A percentile compares a stretch with the other conserved stretches of the same genome.
phyloP scores from a whole-genome alignment of 2,329 filamentous ascomycete species.

The Chaetomium sp. region DNA sequence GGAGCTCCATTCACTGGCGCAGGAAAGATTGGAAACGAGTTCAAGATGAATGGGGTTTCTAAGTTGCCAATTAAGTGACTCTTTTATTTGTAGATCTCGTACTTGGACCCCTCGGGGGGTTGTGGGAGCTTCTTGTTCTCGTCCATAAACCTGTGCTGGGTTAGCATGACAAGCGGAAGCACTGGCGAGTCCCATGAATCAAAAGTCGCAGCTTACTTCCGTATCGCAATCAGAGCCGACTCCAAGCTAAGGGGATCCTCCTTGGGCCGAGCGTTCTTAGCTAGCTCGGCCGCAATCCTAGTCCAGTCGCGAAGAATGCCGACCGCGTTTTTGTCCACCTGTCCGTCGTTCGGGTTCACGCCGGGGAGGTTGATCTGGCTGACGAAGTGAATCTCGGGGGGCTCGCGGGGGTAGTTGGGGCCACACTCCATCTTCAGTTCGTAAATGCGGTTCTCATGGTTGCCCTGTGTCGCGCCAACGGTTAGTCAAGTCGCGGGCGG shows the following conservation, averaged over 20 bases:
- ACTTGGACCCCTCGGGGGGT: constrained; percentile 72
- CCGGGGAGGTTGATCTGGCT: constrained; percentile 96
- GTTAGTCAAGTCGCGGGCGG: constrained; percentile 4
- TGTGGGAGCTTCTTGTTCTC: constrained; percentile 94
- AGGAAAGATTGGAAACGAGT: no score
- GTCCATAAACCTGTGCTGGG: constrained; percentile 75
- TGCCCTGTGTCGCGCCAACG: constrained; percentile 55
- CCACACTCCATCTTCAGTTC: constrained; percentile 96
- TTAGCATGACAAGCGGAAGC: constrained; percentile 6
- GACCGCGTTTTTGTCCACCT: constrained; percentile 78
- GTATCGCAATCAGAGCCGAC: constrained; percentile 31
- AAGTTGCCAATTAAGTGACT: not conserved
- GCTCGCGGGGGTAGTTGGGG: constrained; percentile 77
- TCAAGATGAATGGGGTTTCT: no score
- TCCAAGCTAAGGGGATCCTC: constrained; percentile 32
- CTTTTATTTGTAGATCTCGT: constrained; percentile 25
- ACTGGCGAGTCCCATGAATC: no score
- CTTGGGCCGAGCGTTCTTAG: constrained; percentile 27
- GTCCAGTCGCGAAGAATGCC: constrained; percentile 87
- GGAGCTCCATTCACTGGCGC: no score
- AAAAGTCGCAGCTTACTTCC: constrained; percentile 24
- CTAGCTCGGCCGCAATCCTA: constrained; percentile 79
- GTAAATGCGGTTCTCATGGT: constrained; percentile 97
- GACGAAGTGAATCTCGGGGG: constrained; percentile 85
- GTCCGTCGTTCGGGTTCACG: constrained; percentile 71